phyloP scores from a whole-genome alignment of 2,329 filamentous ascomycete genomes.

The Escovopsis sp. region DNA sequence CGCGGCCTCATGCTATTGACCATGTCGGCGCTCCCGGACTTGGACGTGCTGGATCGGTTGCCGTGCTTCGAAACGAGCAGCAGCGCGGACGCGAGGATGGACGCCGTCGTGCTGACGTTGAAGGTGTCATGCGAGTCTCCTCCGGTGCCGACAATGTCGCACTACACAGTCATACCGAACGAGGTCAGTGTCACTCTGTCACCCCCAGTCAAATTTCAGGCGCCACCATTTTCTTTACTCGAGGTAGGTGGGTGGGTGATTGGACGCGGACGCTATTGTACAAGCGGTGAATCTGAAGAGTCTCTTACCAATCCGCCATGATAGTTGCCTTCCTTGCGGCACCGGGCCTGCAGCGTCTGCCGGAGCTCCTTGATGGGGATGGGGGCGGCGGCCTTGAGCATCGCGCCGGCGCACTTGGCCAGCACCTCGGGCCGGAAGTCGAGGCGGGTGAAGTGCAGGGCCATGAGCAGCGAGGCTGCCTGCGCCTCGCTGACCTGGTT shows the following conservation, averaged over 20 bases:
- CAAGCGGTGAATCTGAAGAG: no score
- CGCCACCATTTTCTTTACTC: neutral
- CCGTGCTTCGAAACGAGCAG: conserved; percentile 88
- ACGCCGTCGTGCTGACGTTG: conserved; percentile 93
- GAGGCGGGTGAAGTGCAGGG: conserved; percentile 78
- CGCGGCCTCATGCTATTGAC: conserved; percentile 60
- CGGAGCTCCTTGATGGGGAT: conserved; percentile 52
- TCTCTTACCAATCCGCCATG: conserved; percentile 64
- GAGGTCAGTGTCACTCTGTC: neutral
- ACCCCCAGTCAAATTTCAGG: conserved; percentile 6
- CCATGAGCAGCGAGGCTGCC: conserved; percentile 73
- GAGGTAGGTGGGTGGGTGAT: no score
- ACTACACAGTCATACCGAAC: conserved; percentile 21
- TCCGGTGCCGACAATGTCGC: conserved; percentile 94
- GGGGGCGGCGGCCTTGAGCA: conserved; percentile 64
- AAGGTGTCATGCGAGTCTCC: conserved; percentile 96
- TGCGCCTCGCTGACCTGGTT: conserved; percentile 81
- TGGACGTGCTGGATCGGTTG: conserved; percentile 87
- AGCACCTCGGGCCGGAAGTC: conserved; percentile 78
- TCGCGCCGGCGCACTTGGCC: conserved; percentile 66
- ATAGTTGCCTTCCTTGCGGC: conserved; percentile 58
- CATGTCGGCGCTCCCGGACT: conserved; percentile 88
- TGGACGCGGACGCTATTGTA: no score
- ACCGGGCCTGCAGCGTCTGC: conserved; percentile 43
- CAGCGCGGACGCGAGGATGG: conserved; percentile 75